Percentiles rank a stretch among this genome's conserved stretches.
Conservation (phyloP, 116 monocot species). For the Iris pallida region DNA sequence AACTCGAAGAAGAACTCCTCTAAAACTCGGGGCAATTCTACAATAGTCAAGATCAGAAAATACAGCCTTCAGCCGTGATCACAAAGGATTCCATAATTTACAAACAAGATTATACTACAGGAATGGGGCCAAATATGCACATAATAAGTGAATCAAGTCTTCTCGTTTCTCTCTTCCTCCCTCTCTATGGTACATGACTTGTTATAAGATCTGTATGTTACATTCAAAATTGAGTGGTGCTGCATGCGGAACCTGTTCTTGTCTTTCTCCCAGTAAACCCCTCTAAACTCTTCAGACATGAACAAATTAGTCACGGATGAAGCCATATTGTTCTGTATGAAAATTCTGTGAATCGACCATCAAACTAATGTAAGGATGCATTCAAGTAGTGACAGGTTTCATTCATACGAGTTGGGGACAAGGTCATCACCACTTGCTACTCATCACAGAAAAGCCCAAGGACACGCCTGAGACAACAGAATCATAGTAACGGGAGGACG, state of each 20-base stretch:
- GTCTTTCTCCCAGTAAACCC: background rate
- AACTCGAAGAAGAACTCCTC: no score
- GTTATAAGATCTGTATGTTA: conserved; percentile 28
- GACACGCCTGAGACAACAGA: no score
- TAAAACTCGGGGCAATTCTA: no score
- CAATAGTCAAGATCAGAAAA: no score
- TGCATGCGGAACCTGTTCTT: conserved; percentile 5
- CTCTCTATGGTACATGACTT: conserved; percentile 44
- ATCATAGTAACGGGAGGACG: no score
- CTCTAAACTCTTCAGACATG: background rate
- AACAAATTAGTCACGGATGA: background rate
- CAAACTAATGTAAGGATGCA: background rate
- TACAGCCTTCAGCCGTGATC: no score
- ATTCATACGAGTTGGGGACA: conserved; percentile 18
- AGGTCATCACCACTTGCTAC: no score
- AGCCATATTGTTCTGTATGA: background rate
- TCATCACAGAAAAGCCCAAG: no score
- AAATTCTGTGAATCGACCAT: background rate
- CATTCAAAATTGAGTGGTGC: conserved; percentile 50
- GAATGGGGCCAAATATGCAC: no score
- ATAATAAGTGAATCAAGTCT: background rate
- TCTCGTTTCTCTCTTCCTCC: conserved; percentile 8
- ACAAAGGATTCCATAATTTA: no score
- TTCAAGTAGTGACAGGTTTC: background rate
- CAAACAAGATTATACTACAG: no score